These are phyloP conservation scores for Puccinia sorghi DNA, from an alignment of 1,284 basidiomycete species.

Conservation along the genomic window DNA sequence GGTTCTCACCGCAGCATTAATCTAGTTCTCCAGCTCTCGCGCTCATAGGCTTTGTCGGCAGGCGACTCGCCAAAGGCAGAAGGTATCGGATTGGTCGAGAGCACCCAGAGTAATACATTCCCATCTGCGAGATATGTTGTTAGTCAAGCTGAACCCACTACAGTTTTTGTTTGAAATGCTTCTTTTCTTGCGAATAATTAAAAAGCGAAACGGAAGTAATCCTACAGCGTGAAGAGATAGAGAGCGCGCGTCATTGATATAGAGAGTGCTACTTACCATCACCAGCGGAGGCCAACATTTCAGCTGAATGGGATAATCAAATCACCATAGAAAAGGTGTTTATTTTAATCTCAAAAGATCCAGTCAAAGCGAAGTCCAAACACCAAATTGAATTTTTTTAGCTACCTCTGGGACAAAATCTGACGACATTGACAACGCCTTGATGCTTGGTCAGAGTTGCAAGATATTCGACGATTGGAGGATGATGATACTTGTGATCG, in stretches of 20 bases:
- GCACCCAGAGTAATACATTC: slow-evolving; percentile 57
- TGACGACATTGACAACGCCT: slow-evolving; percentile 91
- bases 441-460: slow-evolving; percentile 91
- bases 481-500: slow-evolving; percentile 27
- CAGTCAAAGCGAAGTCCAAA: background rate
- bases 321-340: background rate
- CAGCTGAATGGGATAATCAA: slow-evolving; percentile 8
- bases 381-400: slow-evolving; percentile 50
- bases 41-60: slow-evolving; percentile 41
- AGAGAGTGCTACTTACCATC: slow-evolving; percentile 69
- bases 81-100: slow-evolving; percentile 31
- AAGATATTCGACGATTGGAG: slow-evolving; percentile 75
- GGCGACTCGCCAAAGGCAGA: slow-evolving; percentile 35
- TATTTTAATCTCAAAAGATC: background rate
- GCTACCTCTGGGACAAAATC: slow-evolving; percentile 90
- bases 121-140: slow-evolving; percentile 68
- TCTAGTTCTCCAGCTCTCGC: slow-evolving; percentile 49
- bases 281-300: slow-evolving; percentile 77
- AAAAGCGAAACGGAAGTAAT: background rate
- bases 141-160: background rate
- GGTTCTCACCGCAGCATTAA: slow-evolving; percentile 43
- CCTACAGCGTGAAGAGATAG: background rate
- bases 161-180: background rate
- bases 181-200: no score
- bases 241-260: background rate